Percentiles rank a stretch among this genome's conserved stretches.
phyloP scores from a whole-genome alignment of 2,329 filamentous ascomycete genomes.

The Bretziella fagacearum region DNA sequence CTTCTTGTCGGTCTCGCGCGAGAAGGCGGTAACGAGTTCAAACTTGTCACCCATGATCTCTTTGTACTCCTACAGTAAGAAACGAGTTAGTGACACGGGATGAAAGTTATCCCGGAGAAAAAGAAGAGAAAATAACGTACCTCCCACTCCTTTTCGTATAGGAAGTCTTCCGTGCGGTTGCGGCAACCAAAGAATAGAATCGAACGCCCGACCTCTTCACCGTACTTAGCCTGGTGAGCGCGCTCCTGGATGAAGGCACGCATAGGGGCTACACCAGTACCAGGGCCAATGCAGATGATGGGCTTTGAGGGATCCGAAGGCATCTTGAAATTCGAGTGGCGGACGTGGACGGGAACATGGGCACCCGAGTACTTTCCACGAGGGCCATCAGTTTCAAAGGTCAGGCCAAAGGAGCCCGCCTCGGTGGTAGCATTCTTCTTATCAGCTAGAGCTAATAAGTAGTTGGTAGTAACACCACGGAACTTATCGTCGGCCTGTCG shows the following conservation, averaged over 20 bases:
- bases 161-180: conserved; percentile 71
- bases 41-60: conserved; percentile 74
- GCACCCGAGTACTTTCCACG: conserved; percentile 95
- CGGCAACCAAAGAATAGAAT: conserved; percentile 93
- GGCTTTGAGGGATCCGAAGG: conserved; percentile 89
- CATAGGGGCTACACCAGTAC: conserved; percentile 93
- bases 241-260: conserved; percentile 89
- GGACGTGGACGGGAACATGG: conserved; percentile 85
- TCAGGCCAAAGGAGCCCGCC: conserved; percentile 67
- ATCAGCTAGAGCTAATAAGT: conserved; percentile 83
- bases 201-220: conserved; percentile 69
- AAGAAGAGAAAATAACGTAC: conserved; percentile 46
- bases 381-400: conserved; percentile 74
- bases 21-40: conserved; percentile 84
- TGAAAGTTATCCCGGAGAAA: not conserved
- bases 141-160: conserved; percentile 85
- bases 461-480: conserved; percentile 94
- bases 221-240: conserved; percentile 62
- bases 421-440: conserved; percentile 82
- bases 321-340: conserved; percentile 98
- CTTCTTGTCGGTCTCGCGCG: conserved; percentile 71
- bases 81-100: not conserved
- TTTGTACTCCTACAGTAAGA: conserved; percentile 51
- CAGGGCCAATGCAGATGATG: conserved; percentile 88
- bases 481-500: conserved; percentile 53